Evolutionary conservation across 148 eudicot genomes (phyloP).

Genomic region (Oxyria digyna): DNA sequence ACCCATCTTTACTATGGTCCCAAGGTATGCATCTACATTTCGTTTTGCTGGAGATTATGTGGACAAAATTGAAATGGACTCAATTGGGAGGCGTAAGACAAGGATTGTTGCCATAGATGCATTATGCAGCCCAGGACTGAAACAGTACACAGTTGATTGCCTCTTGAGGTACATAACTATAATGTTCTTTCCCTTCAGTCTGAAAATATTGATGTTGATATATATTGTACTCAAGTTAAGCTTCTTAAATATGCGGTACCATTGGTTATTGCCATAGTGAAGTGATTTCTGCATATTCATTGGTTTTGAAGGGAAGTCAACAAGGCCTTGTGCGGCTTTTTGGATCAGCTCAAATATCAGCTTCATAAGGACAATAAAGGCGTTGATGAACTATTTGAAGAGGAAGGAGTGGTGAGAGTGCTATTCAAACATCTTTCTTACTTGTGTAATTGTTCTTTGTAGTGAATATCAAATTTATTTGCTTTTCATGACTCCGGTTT

Average conservation of each 20-base stretch:
- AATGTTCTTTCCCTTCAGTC: not conserved
- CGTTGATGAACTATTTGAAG: slow-evolving; percentile 9
- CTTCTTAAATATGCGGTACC: not conserved
- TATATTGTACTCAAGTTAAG: not conserved
- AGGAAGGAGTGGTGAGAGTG: slow-evolving; percentile 12
- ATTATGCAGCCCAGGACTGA: slow-evolving; percentile 46
- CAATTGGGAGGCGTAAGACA: slow-evolving; percentile 61
- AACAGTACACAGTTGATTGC: slow-evolving; percentile 47
- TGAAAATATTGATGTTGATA: not conserved
- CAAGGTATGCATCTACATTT: slow-evolving; percentile 75
- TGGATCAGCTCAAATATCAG: slow-evolving; percentile 30
- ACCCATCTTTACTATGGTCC: slow-evolving; percentile 3
- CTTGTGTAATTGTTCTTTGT: not conserved
- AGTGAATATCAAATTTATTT: not conserved
- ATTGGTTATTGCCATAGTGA: not conserved
- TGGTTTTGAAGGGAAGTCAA: slow-evolving; percentile 59
- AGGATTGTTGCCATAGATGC: slow-evolving; percentile 87
- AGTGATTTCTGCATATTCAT: not conserved
- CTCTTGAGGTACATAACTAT: slow-evolving; percentile 44
- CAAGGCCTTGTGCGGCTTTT: slow-evolving; percentile 91
- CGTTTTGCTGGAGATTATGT: slow-evolving; percentile 58
- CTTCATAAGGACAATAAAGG: slow-evolving; percentile 18
- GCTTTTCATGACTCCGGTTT: not conserved
- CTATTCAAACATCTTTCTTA: not conserved
- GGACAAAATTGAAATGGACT: slow-evolving; percentile 47